Evolutionary conservation across 768 basidiomycete genomes (phyloP), one percentile per base, ranked within the genome.

Genomic region (Amyloporia xantha): DNA sequence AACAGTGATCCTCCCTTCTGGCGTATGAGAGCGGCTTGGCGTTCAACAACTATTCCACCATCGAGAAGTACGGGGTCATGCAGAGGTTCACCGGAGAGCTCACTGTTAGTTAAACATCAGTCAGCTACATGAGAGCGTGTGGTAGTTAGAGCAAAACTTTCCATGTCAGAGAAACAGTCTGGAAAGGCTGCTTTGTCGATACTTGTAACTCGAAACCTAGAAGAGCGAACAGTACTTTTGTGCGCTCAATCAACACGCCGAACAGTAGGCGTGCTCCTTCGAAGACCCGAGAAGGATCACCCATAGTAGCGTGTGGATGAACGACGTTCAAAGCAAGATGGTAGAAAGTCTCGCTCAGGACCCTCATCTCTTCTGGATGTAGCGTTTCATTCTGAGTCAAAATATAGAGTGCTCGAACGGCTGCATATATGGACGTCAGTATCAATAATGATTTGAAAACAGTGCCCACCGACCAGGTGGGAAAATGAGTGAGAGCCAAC

Each of bases 231-330:
- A 38, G 47, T 3, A 36, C 47, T 26, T 48, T 48, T 19, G 23
- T 26, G 23, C 47, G 47, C 27, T 48, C 47, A 36, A 48, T 48
- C 23, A 48, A 13, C 5, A 26, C 28, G 5, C 47, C 47, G 26
- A 48, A 48, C 12, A 48, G 6, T 5, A 48, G 13, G 3, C 47
- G 37, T 11, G 47, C 37, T 3, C 10, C 38, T 41, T 48, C 47
- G 17, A 48, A 41, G 12, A 26, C 38, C 15, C 47, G 9, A 20
- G 20, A n/a, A 19, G 13, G 4, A 21, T 48, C 19, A 6, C 38
- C 37, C 23, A 20, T 41, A 6, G 41, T 24, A 24, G 24, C 20
- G 19, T 12, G 12, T 12, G 9, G 41, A 20, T 41, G 9, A 12
- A 25, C 33, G 10, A 48, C 26, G 25, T 41, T 38, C 10, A 19